Conservation (phyloP, 805 yeast species). For the Lipomyces starkeyi region DNA sequence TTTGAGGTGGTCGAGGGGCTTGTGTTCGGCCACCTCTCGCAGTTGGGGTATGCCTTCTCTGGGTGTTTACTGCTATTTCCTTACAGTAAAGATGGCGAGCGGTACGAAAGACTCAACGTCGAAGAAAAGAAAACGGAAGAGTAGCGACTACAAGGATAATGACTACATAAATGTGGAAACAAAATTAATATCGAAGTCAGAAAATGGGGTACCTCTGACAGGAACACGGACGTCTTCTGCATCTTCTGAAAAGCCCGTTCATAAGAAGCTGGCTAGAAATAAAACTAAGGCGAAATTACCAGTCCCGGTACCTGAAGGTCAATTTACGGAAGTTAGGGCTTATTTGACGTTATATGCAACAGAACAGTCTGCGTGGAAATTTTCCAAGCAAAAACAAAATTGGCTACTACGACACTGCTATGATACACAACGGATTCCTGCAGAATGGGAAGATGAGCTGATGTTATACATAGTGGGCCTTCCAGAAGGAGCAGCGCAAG, state of each 20-base stretch:
- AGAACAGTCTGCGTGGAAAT: slow-evolving; percentile 20
- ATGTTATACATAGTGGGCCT: slow-evolving; percentile 16
- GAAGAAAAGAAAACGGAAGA: not conserved
- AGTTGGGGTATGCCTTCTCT: not conserved
- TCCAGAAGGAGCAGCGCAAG: slow-evolving; percentile 21
- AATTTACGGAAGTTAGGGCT: not conserved
- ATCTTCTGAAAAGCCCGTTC: not conserved
- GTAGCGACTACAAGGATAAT: not conserved
- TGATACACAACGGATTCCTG: not conserved
- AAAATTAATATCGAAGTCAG: not conserved
- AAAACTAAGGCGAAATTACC: not conserved
- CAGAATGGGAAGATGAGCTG: slow-evolving; percentile 6
- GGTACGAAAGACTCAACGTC: not conserved
- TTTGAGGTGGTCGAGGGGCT: not conserved
- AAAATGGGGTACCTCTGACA: not conserved
- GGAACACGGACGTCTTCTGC: not conserved
- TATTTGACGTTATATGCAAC: slow-evolving; percentile 18
- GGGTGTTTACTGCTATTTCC: not conserved
- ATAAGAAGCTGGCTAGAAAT: not conserved
- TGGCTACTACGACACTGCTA: slow-evolving; percentile 28
- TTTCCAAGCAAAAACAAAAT: slow-evolving; percentile 32
- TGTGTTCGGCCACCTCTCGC: no score
- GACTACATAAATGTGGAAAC: not conserved
- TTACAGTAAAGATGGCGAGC: not conserved
- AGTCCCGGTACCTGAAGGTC: not conserved